phyloP scores from a whole-genome alignment of 805 yeast species.

The Saccharomycopsis babjevae region DNA sequence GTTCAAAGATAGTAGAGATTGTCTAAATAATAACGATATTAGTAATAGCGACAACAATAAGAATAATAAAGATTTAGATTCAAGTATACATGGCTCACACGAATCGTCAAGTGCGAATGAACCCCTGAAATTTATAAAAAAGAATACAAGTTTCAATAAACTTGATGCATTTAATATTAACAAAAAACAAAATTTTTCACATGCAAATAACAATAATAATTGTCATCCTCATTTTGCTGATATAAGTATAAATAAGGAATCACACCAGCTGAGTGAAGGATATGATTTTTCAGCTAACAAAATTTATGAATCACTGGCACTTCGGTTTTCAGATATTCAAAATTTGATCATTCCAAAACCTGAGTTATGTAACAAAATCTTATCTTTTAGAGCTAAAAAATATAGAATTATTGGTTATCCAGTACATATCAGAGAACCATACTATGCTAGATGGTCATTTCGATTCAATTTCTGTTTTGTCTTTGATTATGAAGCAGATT shows the following conservation, averaged over 20 bases:
- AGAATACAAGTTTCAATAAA: slow-evolving; percentile 15
- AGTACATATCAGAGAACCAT: slow-evolving; percentile 61
- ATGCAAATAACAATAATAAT: not conserved
- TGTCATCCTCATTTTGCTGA: not conserved
- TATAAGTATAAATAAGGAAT: not conserved
- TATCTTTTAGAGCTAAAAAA: slow-evolving; percentile 61
- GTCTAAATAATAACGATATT: not conserved
- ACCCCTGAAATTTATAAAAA: slow-evolving; percentile 27
- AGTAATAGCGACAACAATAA: not conserved
- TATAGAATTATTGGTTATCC: slow-evolving; percentile 82
- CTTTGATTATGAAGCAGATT: slow-evolving; percentile 70
- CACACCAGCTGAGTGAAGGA: not conserved
- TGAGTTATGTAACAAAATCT: slow-evolving; percentile 70
- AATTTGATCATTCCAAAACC: slow-evolving; percentile 93
- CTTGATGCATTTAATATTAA: not conserved
- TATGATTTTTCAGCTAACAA: not conserved
- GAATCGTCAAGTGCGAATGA: not conserved
- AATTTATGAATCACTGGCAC: slow-evolving; percentile 25
- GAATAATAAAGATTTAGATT: not conserved
- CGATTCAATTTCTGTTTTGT: slow-evolving; percentile 90
- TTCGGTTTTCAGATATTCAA: slow-evolving; percentile 64
- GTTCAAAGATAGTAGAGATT: not conserved
- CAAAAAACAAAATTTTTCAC: not conserved
- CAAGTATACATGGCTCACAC: not conserved
- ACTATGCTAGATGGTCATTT: slow-evolving; percentile 84